Evolutionary conservation across 108 stramenopile genomes (phyloP), one percentile per base, ranked within the genome.

Genomic region (Stephanodiscus minutulus): DNA sequence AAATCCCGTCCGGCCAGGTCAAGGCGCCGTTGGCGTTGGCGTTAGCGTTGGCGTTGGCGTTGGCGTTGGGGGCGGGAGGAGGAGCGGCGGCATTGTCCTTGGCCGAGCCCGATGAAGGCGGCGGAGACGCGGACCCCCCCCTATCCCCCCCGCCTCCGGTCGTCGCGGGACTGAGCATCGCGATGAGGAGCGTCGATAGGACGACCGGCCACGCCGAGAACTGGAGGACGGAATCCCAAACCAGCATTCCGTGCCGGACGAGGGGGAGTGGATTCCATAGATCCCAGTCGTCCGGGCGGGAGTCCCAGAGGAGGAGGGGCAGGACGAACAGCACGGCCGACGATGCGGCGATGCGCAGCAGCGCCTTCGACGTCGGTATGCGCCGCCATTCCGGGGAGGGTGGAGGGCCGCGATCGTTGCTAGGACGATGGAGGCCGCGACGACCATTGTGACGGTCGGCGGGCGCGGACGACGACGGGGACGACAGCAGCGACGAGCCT

Each of bases 171-270:
- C 52, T 27, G 6, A 66, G 13, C 8, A 46, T 27, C 37, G 52
- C 70, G 39, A n/a, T 13, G 33, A 33, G 17, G 1, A 71, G 22
- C 7, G 75, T 76, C 0, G 64, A 15, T 0, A 62, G 5, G 12
- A 61, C 50, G 28, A 81, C 49, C 15, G 80, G 70, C 80, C 80
- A 81, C 12, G 39, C 55, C 8, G 75, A 72, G n/a, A 66, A 48
- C 11, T 81, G 80, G n/a, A 81, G 58, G 27, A 81, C 27, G 3
- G 80, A 76, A 44, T 57, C 59, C 80, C 80, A 81, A 0, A 68
- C 74, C 24, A 81, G 22, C 4, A 66, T 74, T 11, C 75, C 27
- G 49, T 77, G 70, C 66, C 70, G 56, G 20, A 70, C 15, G 15
- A 71, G 25, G 22, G 68, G 36, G 33, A 20, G 55, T 0, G 36